Conservation (phyloP, 2,329 filamentous ascomycete genomes). For the Sordariomycetes sp. region DNA sequence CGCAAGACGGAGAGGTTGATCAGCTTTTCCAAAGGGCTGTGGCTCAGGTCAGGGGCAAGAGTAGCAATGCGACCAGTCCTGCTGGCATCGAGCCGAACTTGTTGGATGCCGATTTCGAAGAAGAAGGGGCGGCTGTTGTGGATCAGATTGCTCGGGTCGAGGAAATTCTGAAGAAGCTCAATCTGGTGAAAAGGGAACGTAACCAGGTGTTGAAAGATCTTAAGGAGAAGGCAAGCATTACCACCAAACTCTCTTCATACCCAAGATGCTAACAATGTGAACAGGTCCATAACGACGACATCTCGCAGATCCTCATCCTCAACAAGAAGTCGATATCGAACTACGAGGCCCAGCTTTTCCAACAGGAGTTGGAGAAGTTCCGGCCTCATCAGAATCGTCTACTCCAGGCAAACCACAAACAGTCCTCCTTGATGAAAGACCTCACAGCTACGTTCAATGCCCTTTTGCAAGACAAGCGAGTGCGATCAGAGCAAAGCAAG, state of each 20-base stretch:
- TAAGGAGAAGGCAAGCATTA: constrained; percentile 77
- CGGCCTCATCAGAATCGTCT: constrained; percentile 84
- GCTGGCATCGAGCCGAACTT: constrained; percentile 62
- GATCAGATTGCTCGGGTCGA: constrained; percentile 88
- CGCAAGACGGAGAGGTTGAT: constrained; percentile 78
- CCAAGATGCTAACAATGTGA: constrained; percentile 9
- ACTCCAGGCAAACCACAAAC: constrained; percentile 90
- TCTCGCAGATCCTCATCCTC: constrained; percentile 90
- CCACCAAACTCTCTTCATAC: not conserved
- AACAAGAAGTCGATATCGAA: constrained; percentile 96
- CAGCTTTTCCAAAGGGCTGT: constrained; percentile 82
- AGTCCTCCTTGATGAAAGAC: constrained; percentile 89
- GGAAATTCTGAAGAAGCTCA: constrained; percentile 82
- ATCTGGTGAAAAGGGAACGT: constrained; percentile 83
- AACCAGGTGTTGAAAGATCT: constrained; percentile 90
- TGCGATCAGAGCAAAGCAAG: constrained; percentile 88
- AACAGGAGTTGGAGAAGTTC: constrained; percentile 96
- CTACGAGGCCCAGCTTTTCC: constrained; percentile 86
- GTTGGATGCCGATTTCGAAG: constrained; percentile 85
- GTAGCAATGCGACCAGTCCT: constrained; percentile 52
- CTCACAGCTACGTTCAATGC: constrained; percentile 79
- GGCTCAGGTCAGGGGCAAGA: constrained; percentile 63
- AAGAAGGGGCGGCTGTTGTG: constrained; percentile 68
- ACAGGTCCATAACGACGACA: constrained; percentile 91
- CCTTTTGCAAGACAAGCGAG: constrained; percentile 86